Conservation (phyloP, 805 yeast species). For the Yamadazyma insecticola region DNA sequence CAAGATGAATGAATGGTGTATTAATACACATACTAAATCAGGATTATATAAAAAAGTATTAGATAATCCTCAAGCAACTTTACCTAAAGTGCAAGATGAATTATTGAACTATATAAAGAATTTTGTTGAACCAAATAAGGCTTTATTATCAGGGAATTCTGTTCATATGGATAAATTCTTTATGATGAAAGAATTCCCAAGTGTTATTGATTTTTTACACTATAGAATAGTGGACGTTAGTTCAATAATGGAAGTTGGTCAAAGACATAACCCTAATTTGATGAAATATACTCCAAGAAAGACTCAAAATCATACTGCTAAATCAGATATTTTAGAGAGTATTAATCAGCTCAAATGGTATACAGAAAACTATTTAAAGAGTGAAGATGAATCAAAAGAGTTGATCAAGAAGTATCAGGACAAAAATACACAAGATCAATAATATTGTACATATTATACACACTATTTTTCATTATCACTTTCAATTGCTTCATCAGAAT, state of each 20-base stretch:
- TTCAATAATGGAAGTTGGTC: conserved; percentile 74
- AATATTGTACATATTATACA: background rate
- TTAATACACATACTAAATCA: conserved; percentile 64
- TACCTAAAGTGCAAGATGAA: conserved; percentile 60
- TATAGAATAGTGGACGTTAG: conserved; percentile 90
- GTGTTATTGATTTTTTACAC: conserved; percentile 52
- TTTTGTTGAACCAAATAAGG: conserved; percentile 50
- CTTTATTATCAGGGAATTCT: conserved; percentile 85
- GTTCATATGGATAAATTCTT: conserved; percentile 89
- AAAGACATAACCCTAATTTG: conserved; percentile 68
- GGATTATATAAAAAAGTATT: conserved; percentile 78
- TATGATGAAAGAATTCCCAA: conserved; percentile 79
- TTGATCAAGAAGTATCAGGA: conserved; percentile 1
- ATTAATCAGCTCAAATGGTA: conserved; percentile 81
- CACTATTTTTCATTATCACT: conserved; percentile 17
- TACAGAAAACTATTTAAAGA: conserved; percentile 55
- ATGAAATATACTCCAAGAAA: conserved; percentile 59
- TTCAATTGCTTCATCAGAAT: conserved; percentile 22
- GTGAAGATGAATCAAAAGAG: conserved; percentile 12
- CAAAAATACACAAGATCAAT: background rate
- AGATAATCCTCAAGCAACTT: conserved; percentile 46
- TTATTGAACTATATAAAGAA: conserved; percentile 56
- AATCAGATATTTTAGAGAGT: conserved; percentile 82
- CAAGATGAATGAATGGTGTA: conserved; percentile 86
- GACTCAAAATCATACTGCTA: conserved; percentile 76